Percentiles rank a stretch among this genome's conserved stretches.
Evolutionary conservation across 2,329 filamentous ascomycete species (phyloP).

Genomic region (Fusarium pseudograminearum): DNA sequence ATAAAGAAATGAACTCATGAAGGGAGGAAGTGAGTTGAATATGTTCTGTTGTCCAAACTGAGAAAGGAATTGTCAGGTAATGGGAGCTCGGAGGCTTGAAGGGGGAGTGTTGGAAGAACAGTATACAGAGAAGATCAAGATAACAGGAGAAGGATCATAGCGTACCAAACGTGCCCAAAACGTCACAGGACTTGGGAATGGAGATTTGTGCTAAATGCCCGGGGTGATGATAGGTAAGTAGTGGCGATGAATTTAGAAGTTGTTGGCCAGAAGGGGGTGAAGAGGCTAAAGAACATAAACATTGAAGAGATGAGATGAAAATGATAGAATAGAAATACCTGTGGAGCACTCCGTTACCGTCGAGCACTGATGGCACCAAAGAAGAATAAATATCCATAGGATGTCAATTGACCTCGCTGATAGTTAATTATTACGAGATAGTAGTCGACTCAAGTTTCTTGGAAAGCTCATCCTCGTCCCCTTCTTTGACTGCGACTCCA

Average conservation of each 20-base stretch:
- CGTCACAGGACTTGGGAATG: neutral
- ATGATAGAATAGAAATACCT: neutral
- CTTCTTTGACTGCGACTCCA: neutral
- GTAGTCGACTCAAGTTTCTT: constrained; percentile 38
- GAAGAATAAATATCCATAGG: neutral
- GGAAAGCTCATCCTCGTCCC: constrained; percentile 19
- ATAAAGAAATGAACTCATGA: neutral
- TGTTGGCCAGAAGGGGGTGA: neutral
- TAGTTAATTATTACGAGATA: constrained; percentile 22
- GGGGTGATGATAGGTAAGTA: neutral
- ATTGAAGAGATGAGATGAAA: neutral
- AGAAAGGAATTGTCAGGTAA: neutral
- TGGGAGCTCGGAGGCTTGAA: neutral
- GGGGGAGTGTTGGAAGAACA: neutral
- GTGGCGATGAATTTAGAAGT: neutral
- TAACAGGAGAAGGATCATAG: neutral
- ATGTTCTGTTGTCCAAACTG: neutral
- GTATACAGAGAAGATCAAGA: neutral
- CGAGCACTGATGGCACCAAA: too few species aligned
- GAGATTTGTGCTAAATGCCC: neutral
- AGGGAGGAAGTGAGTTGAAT: neutral
- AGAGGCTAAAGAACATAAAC: neutral
- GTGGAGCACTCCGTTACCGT: neutral
- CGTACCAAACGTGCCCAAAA: neutral
- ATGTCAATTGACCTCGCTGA: neutral